Evolutionary conservation across 169 alveolate species (phyloP), one percentile per base, ranked within the genome.

Genomic region (Plasmodium knowlesi): DNA sequence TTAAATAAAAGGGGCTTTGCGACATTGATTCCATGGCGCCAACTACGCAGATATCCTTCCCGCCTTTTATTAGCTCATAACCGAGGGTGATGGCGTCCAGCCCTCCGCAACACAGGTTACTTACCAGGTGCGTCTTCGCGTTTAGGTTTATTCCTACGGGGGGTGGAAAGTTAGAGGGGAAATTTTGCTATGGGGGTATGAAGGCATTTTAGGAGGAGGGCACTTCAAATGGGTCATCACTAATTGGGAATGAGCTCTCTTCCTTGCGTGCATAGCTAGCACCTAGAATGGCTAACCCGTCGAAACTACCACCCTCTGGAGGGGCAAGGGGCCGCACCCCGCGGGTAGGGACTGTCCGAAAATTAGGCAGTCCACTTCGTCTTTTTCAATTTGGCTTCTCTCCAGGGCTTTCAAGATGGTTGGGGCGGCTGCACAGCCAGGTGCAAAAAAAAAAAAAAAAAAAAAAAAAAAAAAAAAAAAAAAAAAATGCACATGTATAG

Each of bases 11-110:
- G 0, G 97, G 95, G 50, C 95, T 91, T 54, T 92, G 96, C 14
- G 97, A 95, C 79, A 95, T 83, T 37, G 95, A 92, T 94, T 95
- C 97, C 89, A 89, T 89, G 9, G 91, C 41, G 1, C 97, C 97
- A 41, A 95, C 96, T 30, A 83, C 70, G 25, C 96, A 93, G 34
- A 79, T 19, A 89, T 95, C 94, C 86, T 86, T 95, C 2, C 96
- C 96, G 37, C 93, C 73, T 39, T 57, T 76, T n/a, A 95, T 70
- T n/a, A 83, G 22, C 43, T 95, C 96, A 53, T 76, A 46, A n/a
- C 96, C 96, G 25, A 94, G 2, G 4, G 92, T 91, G 12, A 94
- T 53, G 3, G 96, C 90, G 43, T 95, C 95, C 84, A 95, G 67
- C 14, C 97, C 97, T 67, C 96, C 92, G 57, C 96, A 94, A 61